phyloP scores from a whole-genome alignment of 768 basidiomycete genomes.

The Cystobasidium onofrii region DNA sequence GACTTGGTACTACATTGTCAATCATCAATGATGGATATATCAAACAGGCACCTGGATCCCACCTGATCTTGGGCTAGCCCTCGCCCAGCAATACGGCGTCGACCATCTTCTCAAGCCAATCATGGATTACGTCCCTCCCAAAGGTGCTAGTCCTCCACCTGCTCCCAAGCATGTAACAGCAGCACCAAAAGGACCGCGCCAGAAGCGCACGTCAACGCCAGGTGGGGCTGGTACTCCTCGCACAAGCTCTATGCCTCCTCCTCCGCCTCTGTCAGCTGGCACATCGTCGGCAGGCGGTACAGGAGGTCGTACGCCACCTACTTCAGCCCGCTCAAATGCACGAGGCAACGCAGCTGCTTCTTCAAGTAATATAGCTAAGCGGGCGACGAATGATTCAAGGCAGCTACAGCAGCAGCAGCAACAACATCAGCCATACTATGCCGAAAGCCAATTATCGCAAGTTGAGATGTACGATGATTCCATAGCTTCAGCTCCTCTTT shows the following conservation, averaged over 20 bases:
- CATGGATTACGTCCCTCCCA: conserved; percentile 82
- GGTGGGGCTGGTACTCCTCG: neutral
- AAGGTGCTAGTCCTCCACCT: conserved; percentile 69
- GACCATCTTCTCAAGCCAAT: conserved; percentile 78
- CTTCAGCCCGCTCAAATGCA: neutral
- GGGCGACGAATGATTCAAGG: conserved; percentile 47
- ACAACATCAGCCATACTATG: conserved; percentile 11
- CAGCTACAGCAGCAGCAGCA: conserved; percentile 8
- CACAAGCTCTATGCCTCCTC: neutral
- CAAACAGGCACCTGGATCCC: conserved; percentile 92
- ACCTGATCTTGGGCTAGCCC: conserved; percentile 71
- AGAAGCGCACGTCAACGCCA: conserved; percentile 29
- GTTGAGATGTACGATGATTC: conserved; percentile 66
- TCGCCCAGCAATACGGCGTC: conserved; percentile 89
- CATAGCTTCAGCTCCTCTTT: conserved; percentile 81
- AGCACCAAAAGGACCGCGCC: conserved; percentile 47
- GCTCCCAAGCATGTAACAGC: conserved; percentile 94
- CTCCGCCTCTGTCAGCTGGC: neutral
- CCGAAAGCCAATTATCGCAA: conserved; percentile 9
- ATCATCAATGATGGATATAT: neutral
- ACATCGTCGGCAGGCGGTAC: neutral
- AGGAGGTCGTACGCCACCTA: neutral
- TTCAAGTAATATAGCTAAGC: conserved; percentile 46
- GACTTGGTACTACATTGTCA: neutral
- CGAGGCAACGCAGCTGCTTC: conserved; percentile 30